Evolutionary conservation across 75 land plant species (phyloP).

Genomic region (Selaginella tamariscina): DNA sequence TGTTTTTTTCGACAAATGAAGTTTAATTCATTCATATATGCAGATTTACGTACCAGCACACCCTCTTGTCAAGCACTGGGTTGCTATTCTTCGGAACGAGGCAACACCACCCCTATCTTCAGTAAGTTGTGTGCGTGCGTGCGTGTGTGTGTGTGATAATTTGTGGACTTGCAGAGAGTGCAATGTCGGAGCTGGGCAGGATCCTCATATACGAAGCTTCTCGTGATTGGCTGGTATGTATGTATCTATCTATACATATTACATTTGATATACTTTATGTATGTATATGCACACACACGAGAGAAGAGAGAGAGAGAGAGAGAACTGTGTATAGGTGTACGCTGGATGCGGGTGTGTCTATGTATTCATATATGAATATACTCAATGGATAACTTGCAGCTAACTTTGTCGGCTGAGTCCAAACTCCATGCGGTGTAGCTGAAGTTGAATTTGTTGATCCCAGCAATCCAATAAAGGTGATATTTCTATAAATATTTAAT

Average conservation of each 20-base stretch:
- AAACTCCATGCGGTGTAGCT: constrained; percentile 83
- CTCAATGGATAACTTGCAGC: no score
- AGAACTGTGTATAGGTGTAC: no score
- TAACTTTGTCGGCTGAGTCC: constrained; percentile 68
- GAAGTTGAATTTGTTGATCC: constrained; percentile 92
- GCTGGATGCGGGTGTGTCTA: no score
- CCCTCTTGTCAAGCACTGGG: constrained; percentile 93
- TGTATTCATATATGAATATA: no score
- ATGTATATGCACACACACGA: no score
- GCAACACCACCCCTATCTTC: constrained; percentile 71
- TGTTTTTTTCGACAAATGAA: no score
- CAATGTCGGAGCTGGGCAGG: constrained; percentile 94
- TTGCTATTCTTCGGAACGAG: constrained; percentile 81
- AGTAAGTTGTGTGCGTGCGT: no score
- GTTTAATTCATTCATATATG: no score
- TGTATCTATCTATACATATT: not conserved
- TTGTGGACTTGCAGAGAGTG: constrained; percentile 39
- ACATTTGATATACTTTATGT: no score
- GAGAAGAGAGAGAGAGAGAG: no score
- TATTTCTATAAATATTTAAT: constrained; percentile 4
- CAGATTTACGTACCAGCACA: constrained; percentile 95
- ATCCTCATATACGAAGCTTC: constrained; percentile 94
- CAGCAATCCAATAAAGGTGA: constrained; percentile 81
- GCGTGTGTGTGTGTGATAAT: no score
- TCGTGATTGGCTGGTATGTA: constrained; percentile 97